Conservation (phyloP, 2,329 filamentous ascomycete genomes). For the Aureobasidium sp. region DNA sequence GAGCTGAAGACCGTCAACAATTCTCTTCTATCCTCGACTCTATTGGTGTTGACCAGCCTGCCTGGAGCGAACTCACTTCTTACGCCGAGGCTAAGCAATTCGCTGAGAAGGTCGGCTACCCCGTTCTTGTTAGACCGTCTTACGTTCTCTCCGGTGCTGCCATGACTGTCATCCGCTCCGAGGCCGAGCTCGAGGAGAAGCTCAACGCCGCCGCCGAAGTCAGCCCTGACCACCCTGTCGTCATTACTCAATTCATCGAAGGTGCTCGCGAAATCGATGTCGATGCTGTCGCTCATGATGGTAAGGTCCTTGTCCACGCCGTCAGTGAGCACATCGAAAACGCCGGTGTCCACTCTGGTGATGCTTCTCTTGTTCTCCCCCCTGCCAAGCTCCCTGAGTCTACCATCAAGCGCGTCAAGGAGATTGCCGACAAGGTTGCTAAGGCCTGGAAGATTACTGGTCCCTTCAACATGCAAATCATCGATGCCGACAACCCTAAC, state of each 20-base stretch:
- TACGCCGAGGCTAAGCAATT: constrained; percentile 83
- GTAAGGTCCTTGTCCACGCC: constrained; percentile 83
- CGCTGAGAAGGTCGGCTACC: constrained; percentile 78
- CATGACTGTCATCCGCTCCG: constrained; percentile 91
- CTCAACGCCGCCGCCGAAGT: constrained; percentile 83
- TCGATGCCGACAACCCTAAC: constrained; percentile 75
- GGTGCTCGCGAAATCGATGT: constrained; percentile 95
- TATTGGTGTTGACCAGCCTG: constrained; percentile 93
- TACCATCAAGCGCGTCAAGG: constrained; percentile 83
- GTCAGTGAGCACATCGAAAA: constrained; percentile 95
- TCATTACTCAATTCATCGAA: constrained; percentile 98
- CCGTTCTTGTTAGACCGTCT: constrained; percentile 86
- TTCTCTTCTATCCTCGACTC: constrained; percentile 96
- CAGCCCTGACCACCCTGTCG: constrained; percentile 92
- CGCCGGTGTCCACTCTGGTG: constrained; percentile 95
- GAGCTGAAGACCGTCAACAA: constrained; percentile 95
- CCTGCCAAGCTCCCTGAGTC: constrained; percentile 69
- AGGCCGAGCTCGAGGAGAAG: constrained; percentile 89
- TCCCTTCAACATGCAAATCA: constrained; percentile 99
- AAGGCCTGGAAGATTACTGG: constrained; percentile 96
- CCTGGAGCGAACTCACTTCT: constrained; percentile 94
- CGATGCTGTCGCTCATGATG: constrained; percentile 81
- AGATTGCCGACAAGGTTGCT: constrained; percentile 91
- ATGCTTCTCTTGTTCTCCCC: constrained; percentile 89
- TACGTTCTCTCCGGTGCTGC: constrained; percentile 97